Evolutionary conservation across 2,329 filamentous ascomycete genomes (phyloP), one percentile per base, ranked within the genome.

Genomic region (Cryphonectria japonica): DNA sequence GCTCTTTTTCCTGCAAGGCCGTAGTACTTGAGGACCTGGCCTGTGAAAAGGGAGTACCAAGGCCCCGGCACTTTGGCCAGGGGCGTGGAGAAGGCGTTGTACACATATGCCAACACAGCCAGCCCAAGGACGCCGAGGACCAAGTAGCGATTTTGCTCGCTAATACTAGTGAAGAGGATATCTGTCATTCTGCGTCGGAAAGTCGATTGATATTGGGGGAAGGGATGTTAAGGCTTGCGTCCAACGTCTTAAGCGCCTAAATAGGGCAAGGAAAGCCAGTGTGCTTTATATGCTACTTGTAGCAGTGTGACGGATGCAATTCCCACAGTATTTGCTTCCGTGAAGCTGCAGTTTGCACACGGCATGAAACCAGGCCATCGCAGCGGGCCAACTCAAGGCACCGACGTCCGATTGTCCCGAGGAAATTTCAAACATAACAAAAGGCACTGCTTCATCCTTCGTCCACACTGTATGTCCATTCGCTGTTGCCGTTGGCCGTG

Each of bases 21-120:
- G 4, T 73, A 67, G 34, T 73, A 75, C n/a, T 67, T 75, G 1
- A 73, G n/a, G 14, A 74, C 69, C 26, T 61, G 2, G 11, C 69
- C 59, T 8, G 75, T 78, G 73, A 75, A 77, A 50, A 72, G 73
- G 1, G 75, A 75, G 69, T 78, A 76, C 77, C 76, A 78, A 19
- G 76, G 75, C 7, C 76, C 76, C 3, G 75, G 76, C 1, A 77
- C 2, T 14, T 71, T 70, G 3, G 68, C 41, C 26, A 70, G 57
- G 37, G 70, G 68, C 26, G 50, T 66, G 16, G 59, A 59, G 32
- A 72, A n/a, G n/a, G 32, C 39, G 19, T n/a, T 65, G 34, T 67
- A 70, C 39, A 65, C 59, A 26, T 65, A 66, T 5, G 63, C 59
- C 16, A 70, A 3, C 14, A 39, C 52, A 4, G 68, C 68, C 39